Percentiles rank a stretch among this genome's conserved stretches.
Evolutionary conservation across 1,139 yeast genomes (phyloP).

Genomic region (Wickerhamiella infanticola): DNA sequence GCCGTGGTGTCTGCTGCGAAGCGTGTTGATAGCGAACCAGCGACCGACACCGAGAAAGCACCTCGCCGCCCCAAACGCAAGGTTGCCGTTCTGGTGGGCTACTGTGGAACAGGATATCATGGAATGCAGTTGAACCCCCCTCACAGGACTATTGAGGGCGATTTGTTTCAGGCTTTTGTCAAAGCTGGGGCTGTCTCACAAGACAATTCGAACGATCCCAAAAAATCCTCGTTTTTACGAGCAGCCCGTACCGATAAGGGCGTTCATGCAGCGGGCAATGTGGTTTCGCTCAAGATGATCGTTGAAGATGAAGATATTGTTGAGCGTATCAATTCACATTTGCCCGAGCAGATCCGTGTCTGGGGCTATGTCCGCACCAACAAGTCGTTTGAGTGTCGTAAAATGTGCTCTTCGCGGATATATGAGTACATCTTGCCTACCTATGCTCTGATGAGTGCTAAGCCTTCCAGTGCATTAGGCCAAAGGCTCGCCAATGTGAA

Average conservation of each 20-base stretch:
- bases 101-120: constrained; percentile 95
- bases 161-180: constrained; percentile 68
- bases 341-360: constrained; percentile 76
- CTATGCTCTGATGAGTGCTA: constrained; percentile 79
- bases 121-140: constrained; percentile 97
- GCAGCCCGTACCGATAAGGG: constrained; percentile 98
- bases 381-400: constrained; percentile 85
- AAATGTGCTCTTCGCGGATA: constrained; percentile 85
- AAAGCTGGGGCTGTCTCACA: constrained; percentile 82
- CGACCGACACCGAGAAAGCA: constrained; percentile 26
- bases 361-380: constrained; percentile 91
- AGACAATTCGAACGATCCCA: constrained; percentile 79
- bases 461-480: constrained; percentile 52
- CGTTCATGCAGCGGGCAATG: constrained; percentile 97
- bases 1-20: neutral
- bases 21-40: neutral
- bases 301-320: constrained; percentile 74
- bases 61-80: constrained; percentile 61
- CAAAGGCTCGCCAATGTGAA: constrained; percentile 41
- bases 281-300: constrained; percentile 73
- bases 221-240: constrained; percentile 81
- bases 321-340: constrained; percentile 49
- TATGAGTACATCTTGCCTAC: constrained; percentile 91
- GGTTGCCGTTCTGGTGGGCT: constrained; percentile 87
- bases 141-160: constrained; percentile 83